Evolutionary conservation across 805 yeast genomes (phyloP), one percentile per base, ranked within the genome.

Genomic region (Yamadazyma paraphyllophila): DNA sequence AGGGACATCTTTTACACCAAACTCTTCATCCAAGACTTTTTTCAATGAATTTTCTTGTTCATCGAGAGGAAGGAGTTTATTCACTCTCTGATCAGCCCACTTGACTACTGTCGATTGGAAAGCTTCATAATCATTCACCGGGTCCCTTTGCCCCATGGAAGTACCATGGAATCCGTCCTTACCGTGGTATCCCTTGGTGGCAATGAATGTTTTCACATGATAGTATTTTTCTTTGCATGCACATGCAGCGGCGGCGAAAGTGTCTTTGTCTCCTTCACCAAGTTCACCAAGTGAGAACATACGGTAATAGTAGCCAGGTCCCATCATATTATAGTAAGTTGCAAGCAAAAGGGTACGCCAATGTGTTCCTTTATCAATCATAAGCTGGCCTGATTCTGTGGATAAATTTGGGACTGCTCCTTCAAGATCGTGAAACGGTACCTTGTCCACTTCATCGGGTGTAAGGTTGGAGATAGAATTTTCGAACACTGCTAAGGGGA

Each of bases 361-460:
- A 57, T 84, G 89, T 1, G 74, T 68, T 26, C 62, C 65, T 60
- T 82, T 84, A 54, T 80, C 76, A 39, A 83, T 71, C 44, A 81
- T 56, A 45, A 85, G 57, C 58, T 83, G 87, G 3, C 90, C 90
- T 1, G 85, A 77, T 62, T 84, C 90, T 2, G 87, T 73, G 0
- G 88, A 78, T 44, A 79, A 75, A 54, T 83, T 85, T 7, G 89
- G 85, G 36, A 85, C 73, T 0, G 90, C 72, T 2, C 88, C 87
- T 47, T 77, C 74, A 39, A 83, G 67, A 57, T 84, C 89, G 54
- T 83, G 88, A 51, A 67, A 78, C 0, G 85, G 78, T 2, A 76
- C 53, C 2, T 44, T 44, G n/a, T 35, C 43, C 10, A 54, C 61
- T 2, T 40, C 48, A 7, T 42, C 49, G n/a, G 38, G 41, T 4